These are phyloP conservation scores for Aspergillus aculeatus DNA, from an alignment of 2,329 filamentous ascomycete genomes.

Conservation along the genomic window DNA sequence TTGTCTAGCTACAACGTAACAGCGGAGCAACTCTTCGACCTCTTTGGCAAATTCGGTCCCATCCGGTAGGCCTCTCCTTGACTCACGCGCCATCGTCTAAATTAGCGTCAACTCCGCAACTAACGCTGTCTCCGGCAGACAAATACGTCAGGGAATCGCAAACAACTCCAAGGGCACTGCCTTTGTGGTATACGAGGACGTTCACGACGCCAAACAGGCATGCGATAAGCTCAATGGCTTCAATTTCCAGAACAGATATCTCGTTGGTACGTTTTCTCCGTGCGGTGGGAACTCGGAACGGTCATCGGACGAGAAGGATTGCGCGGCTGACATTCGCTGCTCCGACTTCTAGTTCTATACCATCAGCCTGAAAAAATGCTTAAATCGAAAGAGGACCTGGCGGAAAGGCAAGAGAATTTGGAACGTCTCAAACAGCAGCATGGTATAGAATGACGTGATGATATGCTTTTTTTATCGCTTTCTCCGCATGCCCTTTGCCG, in stretches of 20 bases:
- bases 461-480: slow-evolving; percentile 25
- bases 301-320: too few species aligned
- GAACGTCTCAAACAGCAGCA: slow-evolving; percentile 97
- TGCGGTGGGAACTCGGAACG: neutral
- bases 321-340: slow-evolving; percentile 10
- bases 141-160: slow-evolving; percentile 97
- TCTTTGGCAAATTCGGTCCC: slow-evolving; percentile 96
- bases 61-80: slow-evolving; percentile 68
- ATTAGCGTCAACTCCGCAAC: neutral
- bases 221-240: slow-evolving; percentile 99
- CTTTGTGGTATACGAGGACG: slow-evolving; percentile 99
- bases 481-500: slow-evolving; percentile 34
- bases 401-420: slow-evolving; percentile 92
- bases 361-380: slow-evolving; percentile 77
- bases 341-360: slow-evolving; percentile 57
- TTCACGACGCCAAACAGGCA: slow-evolving; percentile 96
- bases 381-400: slow-evolving; percentile 89
- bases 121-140: slow-evolving; percentile 55
- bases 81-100: slow-evolving; percentile 9
- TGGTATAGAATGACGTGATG: slow-evolving; percentile 82
- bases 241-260: slow-evolving; percentile 99
- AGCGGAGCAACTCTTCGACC: slow-evolving; percentile 94
- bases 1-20: slow-evolving; percentile 89
- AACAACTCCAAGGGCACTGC: slow-evolving; percentile 97
- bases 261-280: slow-evolving; percentile 73